Evolutionary conservation across 805 yeast genomes (phyloP), one percentile per base, ranked within the genome.

Genomic region (Torulaspora gathmanii): DNA sequence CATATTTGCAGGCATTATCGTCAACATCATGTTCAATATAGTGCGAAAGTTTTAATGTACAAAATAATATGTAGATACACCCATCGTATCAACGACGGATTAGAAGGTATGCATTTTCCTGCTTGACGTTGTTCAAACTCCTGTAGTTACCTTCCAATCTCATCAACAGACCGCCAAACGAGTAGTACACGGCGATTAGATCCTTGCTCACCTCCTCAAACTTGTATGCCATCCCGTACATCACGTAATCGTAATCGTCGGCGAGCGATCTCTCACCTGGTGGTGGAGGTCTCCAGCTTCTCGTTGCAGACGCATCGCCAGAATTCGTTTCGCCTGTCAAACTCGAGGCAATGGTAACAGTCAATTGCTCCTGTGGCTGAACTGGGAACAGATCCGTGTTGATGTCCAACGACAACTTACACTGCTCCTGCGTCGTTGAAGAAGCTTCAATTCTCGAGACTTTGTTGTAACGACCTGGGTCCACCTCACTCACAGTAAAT

Each of bases 221-320:
- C 67, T 91, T 90, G 74, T 93, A 93, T 37, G 93, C 95, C 5
- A 96, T 89, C 44, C 99, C 99, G 65, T 90, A 82, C 98, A 93
- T 91, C 54, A 93, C 98, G 60, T 93, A 93, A 67, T 91, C 98
- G 71, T 89, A 91, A 63, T 93, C 98, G 65, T 91, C 97, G 54
- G 96, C 96, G 58, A 91, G 74, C 5, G 95, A 78, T 61, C 83
- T 78, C 55, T 89, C 96, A 47, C 83, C 86, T 10, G 85, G 77
- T 67, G 78, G 85, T 36, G 96, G 95, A 15, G 74, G 72, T 60
- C 73, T 70, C 74, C 74, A 70, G 17, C 71, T 68, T 19, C 50
- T 51, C 33, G 63, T 55, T n/a, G 58, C 58, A 4, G 56, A 31
- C 10, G 51, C 44, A 65, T 74, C 63, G 59, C 71, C 73, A 49